Evolutionary conservation across 1,284 basidiomycete genomes (phyloP).

Genomic region (Microbotryum lychnidis-dioicae): DNA sequence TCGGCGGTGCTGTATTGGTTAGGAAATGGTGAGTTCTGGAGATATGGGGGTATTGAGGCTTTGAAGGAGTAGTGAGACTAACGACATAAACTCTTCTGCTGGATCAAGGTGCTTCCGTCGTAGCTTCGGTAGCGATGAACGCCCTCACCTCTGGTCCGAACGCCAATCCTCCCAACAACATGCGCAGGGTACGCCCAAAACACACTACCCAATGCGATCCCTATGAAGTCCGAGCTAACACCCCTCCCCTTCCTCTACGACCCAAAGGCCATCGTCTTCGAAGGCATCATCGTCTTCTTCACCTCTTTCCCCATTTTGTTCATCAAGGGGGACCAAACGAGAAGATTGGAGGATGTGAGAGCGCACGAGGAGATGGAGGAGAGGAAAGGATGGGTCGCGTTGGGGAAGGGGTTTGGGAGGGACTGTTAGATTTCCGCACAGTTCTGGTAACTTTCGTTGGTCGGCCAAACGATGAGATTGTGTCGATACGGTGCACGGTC

Average conservation of each 20-base stretch:
- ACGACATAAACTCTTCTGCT: no score
- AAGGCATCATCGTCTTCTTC: background rate
- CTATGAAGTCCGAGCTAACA: no score
- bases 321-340: background rate
- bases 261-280: background rate
- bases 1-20: background rate
- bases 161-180: background rate
- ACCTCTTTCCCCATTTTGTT: background rate
- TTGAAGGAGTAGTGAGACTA: no score
- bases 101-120: background rate
- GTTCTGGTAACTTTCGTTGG: no score
- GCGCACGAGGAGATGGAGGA: no score
- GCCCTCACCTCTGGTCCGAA: background rate
- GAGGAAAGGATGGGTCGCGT: no score
- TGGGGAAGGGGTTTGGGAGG: no score
- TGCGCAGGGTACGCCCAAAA: background rate
- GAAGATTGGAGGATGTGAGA: background rate
- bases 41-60: no score
- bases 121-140: slow-evolving; percentile 1
- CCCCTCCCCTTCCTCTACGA: background rate
- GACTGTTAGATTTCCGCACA: no score
- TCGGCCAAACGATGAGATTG: no score
- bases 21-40: background rate
- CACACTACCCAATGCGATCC: no score
- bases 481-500: no score